These are phyloP conservation scores for Boletellus ananiceps DNA, from an alignment of 768 basidiomycete genomes.

Conservation along the genomic window DNA sequence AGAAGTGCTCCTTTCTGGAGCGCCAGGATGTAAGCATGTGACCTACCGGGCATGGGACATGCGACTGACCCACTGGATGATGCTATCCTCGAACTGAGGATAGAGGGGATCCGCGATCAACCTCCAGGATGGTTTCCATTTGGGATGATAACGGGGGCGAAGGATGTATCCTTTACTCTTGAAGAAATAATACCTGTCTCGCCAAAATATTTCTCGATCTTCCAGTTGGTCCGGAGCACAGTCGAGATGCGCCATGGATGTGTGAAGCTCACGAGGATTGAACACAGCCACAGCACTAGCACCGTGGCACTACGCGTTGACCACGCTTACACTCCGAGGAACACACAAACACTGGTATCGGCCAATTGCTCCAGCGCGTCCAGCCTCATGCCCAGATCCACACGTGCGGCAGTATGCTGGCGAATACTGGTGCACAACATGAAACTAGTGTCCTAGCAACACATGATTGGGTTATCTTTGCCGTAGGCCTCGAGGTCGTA, in stretches of 20 bases:
- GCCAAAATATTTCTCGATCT: conserved; percentile 13
- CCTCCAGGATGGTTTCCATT: conserved; percentile 31
- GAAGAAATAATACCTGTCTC: conserved; percentile 14
- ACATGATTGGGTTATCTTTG: neutral
- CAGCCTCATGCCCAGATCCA: too few relatives aligned
- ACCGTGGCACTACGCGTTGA: too few relatives aligned
- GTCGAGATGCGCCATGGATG: too few relatives aligned
- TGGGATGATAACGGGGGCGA: conserved; percentile 21
- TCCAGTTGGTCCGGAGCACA: too few relatives aligned
- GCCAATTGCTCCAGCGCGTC: too few relatives aligned
- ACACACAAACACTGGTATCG: too few relatives aligned
- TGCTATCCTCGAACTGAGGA: conserved; percentile 3
- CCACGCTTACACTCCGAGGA: too few relatives aligned
- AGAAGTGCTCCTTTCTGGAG: neutral
- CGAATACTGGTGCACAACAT: too few relatives aligned
- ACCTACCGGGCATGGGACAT: neutral
- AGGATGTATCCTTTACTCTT: conserved; percentile 20
- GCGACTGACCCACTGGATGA: conserved; percentile 5
- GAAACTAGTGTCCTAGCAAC: too few relatives aligned
- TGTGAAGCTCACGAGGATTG: too few relatives aligned
- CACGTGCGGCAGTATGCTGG: too few relatives aligned
- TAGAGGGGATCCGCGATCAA: neutral
- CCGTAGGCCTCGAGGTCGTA: neutral
- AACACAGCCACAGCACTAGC: too few relatives aligned
- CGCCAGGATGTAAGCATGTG: neutral